These are phyloP conservation scores for Aspergillus brunneoviolaceus DNA, from an alignment of 2,329 filamentous ascomycete species.

Conservation along the genomic window DNA sequence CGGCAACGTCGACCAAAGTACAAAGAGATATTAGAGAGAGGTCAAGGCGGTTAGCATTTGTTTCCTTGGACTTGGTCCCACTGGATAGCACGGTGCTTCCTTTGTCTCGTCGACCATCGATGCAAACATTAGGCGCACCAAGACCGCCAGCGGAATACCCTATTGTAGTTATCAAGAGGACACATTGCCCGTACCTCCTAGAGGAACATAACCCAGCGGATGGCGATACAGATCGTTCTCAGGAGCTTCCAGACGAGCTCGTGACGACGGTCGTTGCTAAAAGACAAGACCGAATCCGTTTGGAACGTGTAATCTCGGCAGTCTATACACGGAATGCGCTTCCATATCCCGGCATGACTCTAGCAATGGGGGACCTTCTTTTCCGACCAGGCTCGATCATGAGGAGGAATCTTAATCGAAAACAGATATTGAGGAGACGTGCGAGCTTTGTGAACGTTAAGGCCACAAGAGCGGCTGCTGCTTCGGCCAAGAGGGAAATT, in stretches of 20 bases:
- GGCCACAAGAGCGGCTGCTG: background rate
- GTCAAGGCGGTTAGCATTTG: conserved; percentile 30
- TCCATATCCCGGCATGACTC: conserved; percentile 79
- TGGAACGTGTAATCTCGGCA: conserved; percentile 72
- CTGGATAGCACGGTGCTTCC: conserved; percentile 69
- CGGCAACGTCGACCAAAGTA: conserved; percentile 52
- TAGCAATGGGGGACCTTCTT: conserved; percentile 66
- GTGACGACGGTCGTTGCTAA: conserved; percentile 72
- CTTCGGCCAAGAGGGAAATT: background rate
- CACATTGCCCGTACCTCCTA: conserved; percentile 63
- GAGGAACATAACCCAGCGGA: conserved; percentile 47
- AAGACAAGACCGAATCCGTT: conserved; percentile 70
- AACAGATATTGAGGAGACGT: conserved; percentile 71
- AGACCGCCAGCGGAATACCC: conserved; percentile 66
- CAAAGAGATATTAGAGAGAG: conserved; percentile 44
- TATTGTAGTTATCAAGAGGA: conserved; percentile 86
- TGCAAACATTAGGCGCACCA: conserved; percentile 74
- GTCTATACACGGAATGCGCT: conserved; percentile 81
- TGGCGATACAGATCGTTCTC: conserved; percentile 70
- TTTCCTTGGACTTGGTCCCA: conserved; percentile 69
- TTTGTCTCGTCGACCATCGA: conserved; percentile 60
- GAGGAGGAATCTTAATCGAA: conserved; percentile 78
- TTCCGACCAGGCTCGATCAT: conserved; percentile 78
- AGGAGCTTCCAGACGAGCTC: conserved; percentile 70
- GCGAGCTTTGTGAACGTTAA: conserved; percentile 55